Evolutionary conservation across 164 flowering plant species (phyloP).

Genomic region (Brasenia schreberi): DNA sequence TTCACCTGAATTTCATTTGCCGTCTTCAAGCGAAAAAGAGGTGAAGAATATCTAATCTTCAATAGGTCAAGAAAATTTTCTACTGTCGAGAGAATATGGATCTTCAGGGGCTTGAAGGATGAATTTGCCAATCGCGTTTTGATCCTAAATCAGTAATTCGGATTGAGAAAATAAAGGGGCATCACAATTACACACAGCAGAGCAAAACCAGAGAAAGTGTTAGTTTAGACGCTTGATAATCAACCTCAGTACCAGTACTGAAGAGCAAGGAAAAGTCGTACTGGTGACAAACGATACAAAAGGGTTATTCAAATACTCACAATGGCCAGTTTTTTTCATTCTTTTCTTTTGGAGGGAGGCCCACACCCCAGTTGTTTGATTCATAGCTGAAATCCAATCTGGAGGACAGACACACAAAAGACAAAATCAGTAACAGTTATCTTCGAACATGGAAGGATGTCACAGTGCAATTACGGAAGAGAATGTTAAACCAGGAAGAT

Average conservation of each 20-base stretch:
- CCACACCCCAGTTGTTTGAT: conserved; percentile 90
- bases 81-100: conserved; percentile 63
- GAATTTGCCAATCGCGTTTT: conserved; percentile 73
- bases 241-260: neutral
- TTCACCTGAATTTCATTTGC: conserved; percentile 70
- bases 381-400: conserved; percentile 80
- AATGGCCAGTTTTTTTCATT: conserved; percentile 82
- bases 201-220: neutral
- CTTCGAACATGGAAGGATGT: too few species aligned
- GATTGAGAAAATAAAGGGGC: neutral
- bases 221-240: neutral
- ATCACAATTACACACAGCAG: neutral
- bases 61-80: conserved; percentile 51
- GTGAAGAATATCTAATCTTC: conserved; percentile 79
- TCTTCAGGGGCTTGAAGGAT: conserved; percentile 64
- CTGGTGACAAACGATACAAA: conserved; percentile 1
- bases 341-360: conserved; percentile 85
- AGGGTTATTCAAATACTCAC: conserved; percentile 29
- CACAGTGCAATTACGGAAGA: too few species aligned
- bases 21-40: conserved; percentile 69
- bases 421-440: neutral
- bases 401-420: conserved; percentile 3
- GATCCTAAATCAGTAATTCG: conserved; percentile 32
- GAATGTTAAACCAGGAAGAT: too few species aligned
- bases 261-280: neutral